phyloP scores from a whole-genome alignment of 768 basidiomycete species.

The Suillus brevipes region DNA sequence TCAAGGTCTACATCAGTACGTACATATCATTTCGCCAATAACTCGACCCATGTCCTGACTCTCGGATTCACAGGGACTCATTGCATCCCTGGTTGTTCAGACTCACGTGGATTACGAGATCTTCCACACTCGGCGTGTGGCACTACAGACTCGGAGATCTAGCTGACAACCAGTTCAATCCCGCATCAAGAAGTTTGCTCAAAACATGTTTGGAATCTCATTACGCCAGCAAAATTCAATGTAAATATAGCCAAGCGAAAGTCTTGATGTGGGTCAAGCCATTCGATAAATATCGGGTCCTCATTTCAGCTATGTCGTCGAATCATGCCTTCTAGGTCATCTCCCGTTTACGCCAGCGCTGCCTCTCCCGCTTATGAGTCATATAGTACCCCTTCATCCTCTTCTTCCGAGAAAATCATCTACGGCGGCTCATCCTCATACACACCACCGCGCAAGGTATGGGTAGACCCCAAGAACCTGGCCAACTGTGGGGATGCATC shows the following conservation, averaged over 20 bases:
- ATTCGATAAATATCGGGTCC: slow-evolving; percentile 29
- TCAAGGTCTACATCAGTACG: neutral
- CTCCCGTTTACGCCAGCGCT: slow-evolving; percentile 29
- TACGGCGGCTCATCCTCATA: slow-evolving; percentile 17
- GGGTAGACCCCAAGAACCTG: slow-evolving; percentile 66
- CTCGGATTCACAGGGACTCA: slow-evolving; percentile 2
- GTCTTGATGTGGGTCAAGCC: slow-evolving; percentile 16
- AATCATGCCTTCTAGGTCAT: slow-evolving; percentile 28
- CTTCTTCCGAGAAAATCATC: slow-evolving; percentile 22
- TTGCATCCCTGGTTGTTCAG: slow-evolving; percentile 5
- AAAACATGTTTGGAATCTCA: neutral
- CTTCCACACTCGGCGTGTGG: slow-evolving; percentile 22
- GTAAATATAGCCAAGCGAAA: slow-evolving; percentile 27
- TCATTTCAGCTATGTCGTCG: slow-evolving; percentile 5
- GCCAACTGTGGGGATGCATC: slow-evolving; percentile 60
- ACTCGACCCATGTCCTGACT: slow-evolving; percentile 8
- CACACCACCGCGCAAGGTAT: slow-evolving; percentile 37
- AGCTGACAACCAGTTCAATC: slow-evolving; percentile 9
- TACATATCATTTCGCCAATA: neutral
- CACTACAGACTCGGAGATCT: slow-evolving; percentile 1
- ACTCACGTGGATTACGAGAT: slow-evolving; percentile 7
- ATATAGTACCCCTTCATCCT: slow-evolving; percentile 14
- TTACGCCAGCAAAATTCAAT: slow-evolving; percentile 7
- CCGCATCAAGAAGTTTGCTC: slow-evolving; percentile 28
- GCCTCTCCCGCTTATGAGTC: slow-evolving; percentile 30